These are phyloP conservation scores for Mortierella sp. DNA, from an alignment of 371 early-diverging fungal genomes.

Conservation along the genomic window DNA sequence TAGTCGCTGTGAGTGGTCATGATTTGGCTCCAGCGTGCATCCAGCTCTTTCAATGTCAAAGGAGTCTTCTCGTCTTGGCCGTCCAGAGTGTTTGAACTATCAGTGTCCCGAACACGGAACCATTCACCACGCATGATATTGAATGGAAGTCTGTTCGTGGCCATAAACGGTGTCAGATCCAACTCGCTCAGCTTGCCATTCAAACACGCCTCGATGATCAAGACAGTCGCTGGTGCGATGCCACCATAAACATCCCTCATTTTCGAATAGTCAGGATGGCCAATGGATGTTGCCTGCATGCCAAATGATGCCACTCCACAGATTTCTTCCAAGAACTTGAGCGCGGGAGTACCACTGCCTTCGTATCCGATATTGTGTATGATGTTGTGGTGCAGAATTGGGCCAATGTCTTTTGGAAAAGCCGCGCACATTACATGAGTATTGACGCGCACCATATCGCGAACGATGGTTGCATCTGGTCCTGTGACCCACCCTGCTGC, in stretches of 20 bases:
- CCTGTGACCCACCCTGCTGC: slow-evolving; percentile 31
- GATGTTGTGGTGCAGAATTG: slow-evolving; percentile 15
- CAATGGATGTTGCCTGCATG: neutral
- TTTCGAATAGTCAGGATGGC: neutral
- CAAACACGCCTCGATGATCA: slow-evolving; percentile 25
- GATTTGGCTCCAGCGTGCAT: slow-evolving; percentile 21
- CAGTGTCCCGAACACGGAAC: slow-evolving; percentile 8
- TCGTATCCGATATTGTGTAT: neutral
- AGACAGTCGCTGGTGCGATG: slow-evolving; percentile 7
- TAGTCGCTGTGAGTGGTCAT: slow-evolving; percentile 4
- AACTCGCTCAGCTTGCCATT: slow-evolving; percentile 16
- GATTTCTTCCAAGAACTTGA: neutral
- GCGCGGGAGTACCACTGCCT: neutral
- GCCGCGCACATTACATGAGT: slow-evolving; percentile 5
- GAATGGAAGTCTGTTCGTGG: slow-evolving; percentile 1
- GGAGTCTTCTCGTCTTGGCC: slow-evolving; percentile 2
- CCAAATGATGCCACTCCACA: neutral
- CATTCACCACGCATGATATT: slow-evolving; percentile 13
- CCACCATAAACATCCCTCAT: neutral
- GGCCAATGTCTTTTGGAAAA: slow-evolving; percentile 23
- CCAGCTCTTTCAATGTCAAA: slow-evolving; percentile 23
- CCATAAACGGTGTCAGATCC: slow-evolving; percentile 21
- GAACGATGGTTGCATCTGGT: slow-evolving; percentile 29
- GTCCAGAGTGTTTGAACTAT: neutral
- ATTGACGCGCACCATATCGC: slow-evolving; percentile 1